Base-by-base conservation (phyloP, 441 rosid genomes). In the Erysimum cheiri region DNA sequence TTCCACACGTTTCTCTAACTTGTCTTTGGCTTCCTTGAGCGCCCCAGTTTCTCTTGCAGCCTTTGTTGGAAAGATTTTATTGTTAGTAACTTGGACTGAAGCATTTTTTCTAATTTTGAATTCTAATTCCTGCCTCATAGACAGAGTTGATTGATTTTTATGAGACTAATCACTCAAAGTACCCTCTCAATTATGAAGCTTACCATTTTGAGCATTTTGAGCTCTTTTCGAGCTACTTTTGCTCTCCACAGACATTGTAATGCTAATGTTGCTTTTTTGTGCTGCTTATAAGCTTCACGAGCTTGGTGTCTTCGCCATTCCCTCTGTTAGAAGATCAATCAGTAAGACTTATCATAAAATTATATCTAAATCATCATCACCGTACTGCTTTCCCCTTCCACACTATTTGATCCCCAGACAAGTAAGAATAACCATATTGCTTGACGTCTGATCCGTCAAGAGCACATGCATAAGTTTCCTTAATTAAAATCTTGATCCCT, bases 21-120 rank as follows among this genome's bases (percentile, higher is more conserved):
- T 89, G 81, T 89, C 90, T 78, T 89, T 89, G 4, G 95, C 95
- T 82, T 87, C 88, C 76, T 87, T 85, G 54, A 89, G 90, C 6
- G 92, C 95, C 39, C 95, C 95, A 41, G 90, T 84, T 77, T 89
- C 95, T 82, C 89, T 85, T 54, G 95, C 95, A 77, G 95, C 95
- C 92, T 89, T 83, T 67, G 74, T 60, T 41, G 50, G 35, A 17
- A 44, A 74, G 8, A 54, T 8, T 8, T 50, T 35, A 12, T 66
- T 36, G 48, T 69, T 60, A 44, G 64, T 37, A 68, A 54, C 54
- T 37, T 37, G 31, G 60, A 61, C n/a, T 28, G 55, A 58, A 58
- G 8, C n/a, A 54, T 35, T 55, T 31, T 31, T 52, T 52, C 57
- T 52, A 11, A n/a, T 29, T 53, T 17, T 9, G 8, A 33, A 33